phyloP scores from a whole-genome alignment of 176 grass and related monocot species.

The Leersia perrieri region DNA sequence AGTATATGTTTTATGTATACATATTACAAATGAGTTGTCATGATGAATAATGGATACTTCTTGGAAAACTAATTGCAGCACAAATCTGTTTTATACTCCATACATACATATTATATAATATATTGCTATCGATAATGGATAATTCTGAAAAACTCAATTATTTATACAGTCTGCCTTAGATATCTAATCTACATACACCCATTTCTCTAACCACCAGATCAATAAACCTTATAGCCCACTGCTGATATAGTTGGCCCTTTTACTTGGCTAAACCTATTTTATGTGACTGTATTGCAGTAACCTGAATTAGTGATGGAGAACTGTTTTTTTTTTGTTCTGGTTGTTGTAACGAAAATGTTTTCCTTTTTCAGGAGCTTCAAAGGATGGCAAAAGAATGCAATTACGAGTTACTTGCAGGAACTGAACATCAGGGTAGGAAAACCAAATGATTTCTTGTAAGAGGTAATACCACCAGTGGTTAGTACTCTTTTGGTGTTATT shows the following conservation, averaged over 20 bases:
- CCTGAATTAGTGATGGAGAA: not conserved
- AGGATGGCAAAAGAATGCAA: conserved; percentile 61
- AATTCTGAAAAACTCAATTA: not conserved
- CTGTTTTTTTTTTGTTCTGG: not conserved
- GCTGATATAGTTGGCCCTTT: not conserved
- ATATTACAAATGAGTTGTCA: too few species aligned
- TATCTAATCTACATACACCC: not conserved
- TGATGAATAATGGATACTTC: too few species aligned
- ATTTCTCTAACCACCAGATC: not conserved
- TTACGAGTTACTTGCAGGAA: conserved; percentile 51
- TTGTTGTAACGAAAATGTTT: not conserved
- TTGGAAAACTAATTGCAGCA: too few species aligned
- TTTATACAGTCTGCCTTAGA: not conserved
- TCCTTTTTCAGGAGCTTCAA: conserved; percentile 56
- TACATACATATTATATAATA: too few species aligned
- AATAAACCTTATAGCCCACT: not conserved
- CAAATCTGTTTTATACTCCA: too few species aligned
- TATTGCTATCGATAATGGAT: not conserved
- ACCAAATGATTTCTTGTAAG: conserved; percentile 50
- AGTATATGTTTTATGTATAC: too few species aligned
- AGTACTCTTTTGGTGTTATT: not conserved
- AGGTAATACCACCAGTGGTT: not conserved
- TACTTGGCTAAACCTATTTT: not conserved
- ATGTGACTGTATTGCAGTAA: not conserved
- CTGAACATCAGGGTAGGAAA: conserved; percentile 55